phyloP scores from a whole-genome alignment of 495 filamentous ascomycete species.

The Xylaria nigripes region DNA sequence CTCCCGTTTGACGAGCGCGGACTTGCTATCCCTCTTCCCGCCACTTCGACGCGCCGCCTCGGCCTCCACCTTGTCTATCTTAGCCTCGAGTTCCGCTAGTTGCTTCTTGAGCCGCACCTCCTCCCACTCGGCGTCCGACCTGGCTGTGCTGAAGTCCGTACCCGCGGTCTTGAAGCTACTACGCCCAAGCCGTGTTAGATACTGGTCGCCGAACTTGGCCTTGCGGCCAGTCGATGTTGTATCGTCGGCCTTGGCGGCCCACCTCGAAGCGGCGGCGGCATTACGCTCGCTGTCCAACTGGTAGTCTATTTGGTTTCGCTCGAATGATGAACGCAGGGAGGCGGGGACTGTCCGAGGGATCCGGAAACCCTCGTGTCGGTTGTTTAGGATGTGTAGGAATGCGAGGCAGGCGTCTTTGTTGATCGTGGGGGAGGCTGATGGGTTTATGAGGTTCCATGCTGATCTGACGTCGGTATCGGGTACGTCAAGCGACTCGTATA shows the following conservation, averaged over 20 bases:
- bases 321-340: constrained; percentile 80
- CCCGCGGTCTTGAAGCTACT: constrained; percentile 69
- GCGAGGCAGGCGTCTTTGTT: constrained; percentile 91
- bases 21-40: constrained; percentile 55
- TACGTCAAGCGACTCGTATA: constrained; percentile 87
- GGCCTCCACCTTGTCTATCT: constrained; percentile 67
- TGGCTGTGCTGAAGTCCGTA: constrained; percentile 73
- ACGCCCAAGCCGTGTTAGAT: constrained; percentile 76
- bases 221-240: constrained; percentile 76
- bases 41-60: constrained; percentile 48
- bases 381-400: constrained; percentile 92
- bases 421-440: constrained; percentile 64
- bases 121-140: constrained; percentile 85
- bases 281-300: constrained; percentile 66
- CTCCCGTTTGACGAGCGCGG: constrained; percentile 86
- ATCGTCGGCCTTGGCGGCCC: constrained; percentile 61
- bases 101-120: constrained; percentile 92
- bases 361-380: constrained; percentile 88
- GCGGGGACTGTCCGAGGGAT: constrained; percentile 91
- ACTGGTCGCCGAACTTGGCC: constrained; percentile 93
- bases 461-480: constrained; percentile 90
- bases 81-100: constrained; percentile 74
- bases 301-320: constrained; percentile 92
- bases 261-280: constrained; percentile 47
- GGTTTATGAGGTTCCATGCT: constrained; percentile 97